A percentile compares a stretch with the other conserved stretches of the same genome.
Evolutionary conservation across 2,329 filamentous ascomycete genomes (phyloP).

Genomic region (Blastomyces gilchristii): DNA sequence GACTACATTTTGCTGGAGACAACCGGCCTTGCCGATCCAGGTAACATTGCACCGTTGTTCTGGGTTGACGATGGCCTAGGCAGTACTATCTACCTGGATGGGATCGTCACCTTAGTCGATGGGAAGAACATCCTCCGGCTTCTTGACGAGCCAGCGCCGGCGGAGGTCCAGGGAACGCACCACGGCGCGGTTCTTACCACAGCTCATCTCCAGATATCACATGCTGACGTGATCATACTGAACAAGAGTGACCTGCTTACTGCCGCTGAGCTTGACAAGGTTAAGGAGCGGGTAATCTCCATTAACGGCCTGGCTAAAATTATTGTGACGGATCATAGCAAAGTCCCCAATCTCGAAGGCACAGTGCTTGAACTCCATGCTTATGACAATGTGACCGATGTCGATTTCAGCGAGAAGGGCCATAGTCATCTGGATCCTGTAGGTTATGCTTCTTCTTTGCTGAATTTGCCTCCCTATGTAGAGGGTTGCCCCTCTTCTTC

Average conservation of each 20-base stretch:
- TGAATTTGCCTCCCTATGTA: not conserved
- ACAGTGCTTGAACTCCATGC: conserved; percentile 83
- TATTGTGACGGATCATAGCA: conserved; percentile 68
- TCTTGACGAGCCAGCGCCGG: conserved; percentile 55
- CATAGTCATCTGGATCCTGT: conserved; percentile 88
- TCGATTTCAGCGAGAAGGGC: conserved; percentile 64
- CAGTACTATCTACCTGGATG: conserved; percentile 91
- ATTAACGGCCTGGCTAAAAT: conserved; percentile 88
- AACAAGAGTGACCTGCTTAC: conserved; percentile 87
- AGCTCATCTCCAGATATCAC: conserved; percentile 90
- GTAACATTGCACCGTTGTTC: conserved; percentile 89
- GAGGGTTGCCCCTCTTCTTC: not conserved
- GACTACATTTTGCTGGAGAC: conserved; percentile 98
- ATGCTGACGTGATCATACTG: conserved; percentile 87
- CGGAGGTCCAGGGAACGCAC: conserved; percentile 28
- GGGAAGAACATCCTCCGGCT: conserved; percentile 81
- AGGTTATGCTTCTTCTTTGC: conserved; percentile 24
- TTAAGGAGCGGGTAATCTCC: conserved; percentile 61
- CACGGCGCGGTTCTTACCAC: conserved; percentile 69
- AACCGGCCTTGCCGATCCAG: conserved; percentile 87
- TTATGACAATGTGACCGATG: conserved; percentile 68
- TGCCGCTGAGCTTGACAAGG: conserved; percentile 54
- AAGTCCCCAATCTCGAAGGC: conserved; percentile 72
- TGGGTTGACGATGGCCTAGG: conserved; percentile 96
- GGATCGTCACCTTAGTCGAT: conserved; percentile 91